Evolutionary conservation across 257 asterid species (phyloP).

Genomic region (Lavandula angustifolia): DNA sequence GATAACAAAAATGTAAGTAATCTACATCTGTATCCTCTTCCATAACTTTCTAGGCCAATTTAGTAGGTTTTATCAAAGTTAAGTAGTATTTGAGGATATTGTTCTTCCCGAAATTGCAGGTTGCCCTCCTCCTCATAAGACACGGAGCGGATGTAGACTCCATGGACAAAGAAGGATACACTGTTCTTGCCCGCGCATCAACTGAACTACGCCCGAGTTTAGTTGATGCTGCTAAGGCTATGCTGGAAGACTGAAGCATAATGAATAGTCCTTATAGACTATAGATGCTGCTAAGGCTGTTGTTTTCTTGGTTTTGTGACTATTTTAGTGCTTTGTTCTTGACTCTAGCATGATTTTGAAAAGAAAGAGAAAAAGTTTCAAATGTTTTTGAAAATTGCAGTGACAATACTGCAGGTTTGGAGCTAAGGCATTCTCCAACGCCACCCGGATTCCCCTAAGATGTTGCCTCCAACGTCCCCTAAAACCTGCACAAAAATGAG

Average conservation of each 20-base stretch:
- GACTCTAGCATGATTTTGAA: too few relatives aligned
- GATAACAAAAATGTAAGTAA: constrained; percentile 64
- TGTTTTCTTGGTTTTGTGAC: constrained; percentile 19
- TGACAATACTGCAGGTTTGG: too few relatives aligned
- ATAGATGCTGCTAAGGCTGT: constrained; percentile 1
- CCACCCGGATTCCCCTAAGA: too few relatives aligned
- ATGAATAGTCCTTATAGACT: constrained; percentile 11
- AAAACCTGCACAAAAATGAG: too few relatives aligned
- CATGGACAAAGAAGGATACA: constrained; percentile 89
- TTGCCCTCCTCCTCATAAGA: constrained; percentile 85
- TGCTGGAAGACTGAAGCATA: constrained; percentile 69
- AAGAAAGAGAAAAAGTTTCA: too few relatives aligned
- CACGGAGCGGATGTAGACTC: constrained; percentile 93
- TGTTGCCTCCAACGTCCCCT: too few relatives aligned
- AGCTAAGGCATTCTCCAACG: too few relatives aligned
- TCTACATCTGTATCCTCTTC: constrained; percentile 9
- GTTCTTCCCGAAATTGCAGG: constrained; percentile 48
- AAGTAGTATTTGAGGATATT: constrained; percentile 5
- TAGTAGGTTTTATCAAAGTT: too few relatives aligned
- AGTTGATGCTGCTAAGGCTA: constrained; percentile 84
- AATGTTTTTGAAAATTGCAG: too few relatives aligned
- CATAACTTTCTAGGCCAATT: background rate
- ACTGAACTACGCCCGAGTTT: constrained; percentile 58
- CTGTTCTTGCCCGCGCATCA: constrained; percentile 87
- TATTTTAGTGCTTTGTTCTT: constrained; percentile 11